Conservation (phyloP, 73 alveolate species). For the Paramecium primaurelia region DNA sequence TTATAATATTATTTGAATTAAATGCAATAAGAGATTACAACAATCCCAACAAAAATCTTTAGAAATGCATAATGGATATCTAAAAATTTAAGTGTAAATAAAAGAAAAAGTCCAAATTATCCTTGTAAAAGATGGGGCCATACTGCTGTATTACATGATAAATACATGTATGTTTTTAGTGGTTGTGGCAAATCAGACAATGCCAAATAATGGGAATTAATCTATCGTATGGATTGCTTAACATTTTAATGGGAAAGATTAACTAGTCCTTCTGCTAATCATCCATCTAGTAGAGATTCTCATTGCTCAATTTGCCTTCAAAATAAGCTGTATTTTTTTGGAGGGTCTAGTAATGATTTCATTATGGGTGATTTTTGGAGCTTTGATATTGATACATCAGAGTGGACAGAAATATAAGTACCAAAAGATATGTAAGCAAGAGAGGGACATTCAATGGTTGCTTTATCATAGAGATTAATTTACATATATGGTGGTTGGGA, state of each 20-base stretch:
- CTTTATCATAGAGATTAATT: not conserved
- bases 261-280: conserved; percentile 8
- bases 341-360: conserved; percentile 44
- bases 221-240: conserved; percentile 50
- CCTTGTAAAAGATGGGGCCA: conserved; percentile 62
- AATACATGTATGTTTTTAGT: conserved; percentile 50
- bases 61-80: conserved; percentile 29
- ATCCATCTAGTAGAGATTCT: conserved; percentile 53
- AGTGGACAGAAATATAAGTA: not conserved
- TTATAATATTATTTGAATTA: not conserved
- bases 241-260: conserved; percentile 52
- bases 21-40: not conserved
- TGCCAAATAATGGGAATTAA: not conserved
- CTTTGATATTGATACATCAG: conserved; percentile 47
- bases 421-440: conserved; percentile 12
- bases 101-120: conserved; percentile 40
- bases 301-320: conserved; percentile 10
- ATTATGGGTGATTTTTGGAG: conserved; percentile 51
- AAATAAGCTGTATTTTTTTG: conserved; percentile 45
- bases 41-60: conserved; percentile 43
- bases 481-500: conserved; percentile 56
- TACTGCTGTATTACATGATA: conserved; percentile 51
- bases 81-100: not conserved
- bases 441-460: conserved; percentile 58
- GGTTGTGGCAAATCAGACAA: conserved; percentile 56